Evolutionary conservation across 257 asterid species (phyloP).

Genomic region (Lantana camara): DNA sequence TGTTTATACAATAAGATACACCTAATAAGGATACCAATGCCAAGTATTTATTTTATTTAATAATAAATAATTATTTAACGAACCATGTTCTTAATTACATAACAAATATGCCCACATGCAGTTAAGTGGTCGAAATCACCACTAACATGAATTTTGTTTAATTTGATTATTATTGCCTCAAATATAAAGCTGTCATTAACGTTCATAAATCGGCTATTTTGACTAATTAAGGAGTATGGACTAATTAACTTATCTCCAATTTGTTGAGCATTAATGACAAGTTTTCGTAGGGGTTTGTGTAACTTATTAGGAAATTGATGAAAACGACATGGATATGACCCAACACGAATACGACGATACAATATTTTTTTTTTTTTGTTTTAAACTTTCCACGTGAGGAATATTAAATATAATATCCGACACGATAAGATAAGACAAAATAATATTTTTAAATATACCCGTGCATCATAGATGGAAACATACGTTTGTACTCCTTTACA

Average conservation of each 20-base stretch:
- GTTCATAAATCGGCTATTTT: neutral
- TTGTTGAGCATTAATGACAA: neutral
- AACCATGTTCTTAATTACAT: conserved; percentile 30
- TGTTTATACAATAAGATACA: conserved; percentile 27
- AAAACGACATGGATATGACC: too few relatives aligned
- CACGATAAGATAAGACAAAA: too few relatives aligned
- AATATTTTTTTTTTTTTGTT: too few relatives aligned
- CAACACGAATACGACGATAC: too few relatives aligned
- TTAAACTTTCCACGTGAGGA: too few relatives aligned
- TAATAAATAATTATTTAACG: conserved; percentile 18
- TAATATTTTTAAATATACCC: too few relatives aligned
- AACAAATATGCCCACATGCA: conserved; percentile 35
- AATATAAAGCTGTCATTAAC: conserved; percentile 10
- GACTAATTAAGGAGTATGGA: neutral
- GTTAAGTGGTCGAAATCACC: conserved; percentile 33
- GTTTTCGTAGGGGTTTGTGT: too few relatives aligned
- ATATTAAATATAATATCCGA: too few relatives aligned
- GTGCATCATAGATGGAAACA: too few relatives aligned
- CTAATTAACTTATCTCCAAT: neutral
- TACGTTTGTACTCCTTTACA: too few relatives aligned
- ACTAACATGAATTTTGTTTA: neutral
- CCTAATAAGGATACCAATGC: conserved; percentile 37
- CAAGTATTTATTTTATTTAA: conserved; percentile 8
- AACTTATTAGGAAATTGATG: too few relatives aligned
- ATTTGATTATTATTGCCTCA: neutral